Percentiles rank a stretch among this genome's conserved stretches.
Conservation (phyloP, 164 flowering plant species). For the Brasenia schreberi region DNA sequence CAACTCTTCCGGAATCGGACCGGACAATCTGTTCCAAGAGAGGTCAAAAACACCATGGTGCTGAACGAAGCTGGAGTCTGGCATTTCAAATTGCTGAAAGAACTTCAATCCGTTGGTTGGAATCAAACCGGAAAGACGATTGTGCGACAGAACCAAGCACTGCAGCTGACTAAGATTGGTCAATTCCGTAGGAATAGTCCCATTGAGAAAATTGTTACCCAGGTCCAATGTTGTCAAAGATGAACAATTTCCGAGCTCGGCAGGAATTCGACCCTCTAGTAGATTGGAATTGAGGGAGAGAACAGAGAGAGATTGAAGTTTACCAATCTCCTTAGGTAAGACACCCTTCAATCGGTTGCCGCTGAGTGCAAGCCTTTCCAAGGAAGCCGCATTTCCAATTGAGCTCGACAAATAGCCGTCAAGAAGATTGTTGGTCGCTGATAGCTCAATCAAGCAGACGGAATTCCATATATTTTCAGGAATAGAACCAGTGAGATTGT, state of each 20-base stretch:
- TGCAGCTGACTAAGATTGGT: conserved; percentile 37
- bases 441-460: conserved; percentile 38
- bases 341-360: conserved; percentile 41
- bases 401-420: conserved; percentile 37
- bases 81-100: conserved; percentile 41
- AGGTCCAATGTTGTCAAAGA: conserved; percentile 51
- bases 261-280: conserved; percentile 43
- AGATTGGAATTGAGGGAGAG: conserved; percentile 46
- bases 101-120: conserved; percentile 36
- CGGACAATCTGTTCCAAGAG: conserved; percentile 49
- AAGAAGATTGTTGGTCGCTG: conserved; percentile 44
- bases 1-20: conserved; percentile 56
- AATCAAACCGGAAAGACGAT: conserved; percentile 44
- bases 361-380: conserved; percentile 39
- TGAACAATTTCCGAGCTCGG: conserved; percentile 35
- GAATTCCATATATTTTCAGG: conserved; percentile 47
- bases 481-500: conserved; percentile 50
- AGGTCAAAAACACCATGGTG: conserved; percentile 69
- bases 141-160: conserved; percentile 63
- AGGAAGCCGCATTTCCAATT: conserved; percentile 35
- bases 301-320: conserved; percentile 38
- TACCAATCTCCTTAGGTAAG: conserved; percentile 54
- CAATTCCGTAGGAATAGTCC: conserved; percentile 15
- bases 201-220: conserved; percentile 35
- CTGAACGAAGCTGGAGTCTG: conserved; percentile 55